Conservation (phyloP, 192 early-diverging fungal genomes). For the Coemansia sp. region DNA sequence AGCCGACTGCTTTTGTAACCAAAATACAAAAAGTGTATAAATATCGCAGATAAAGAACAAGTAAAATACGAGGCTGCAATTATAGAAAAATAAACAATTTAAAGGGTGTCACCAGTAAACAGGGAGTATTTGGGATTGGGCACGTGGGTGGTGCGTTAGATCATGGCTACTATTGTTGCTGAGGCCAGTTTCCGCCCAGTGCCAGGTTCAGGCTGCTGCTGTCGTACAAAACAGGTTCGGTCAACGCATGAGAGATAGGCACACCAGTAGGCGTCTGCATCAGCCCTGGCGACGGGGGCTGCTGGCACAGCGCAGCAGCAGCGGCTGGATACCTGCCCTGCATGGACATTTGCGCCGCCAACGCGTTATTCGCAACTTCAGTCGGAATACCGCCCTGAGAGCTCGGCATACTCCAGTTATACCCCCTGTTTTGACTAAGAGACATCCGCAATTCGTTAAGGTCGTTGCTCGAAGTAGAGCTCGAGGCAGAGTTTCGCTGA, state of each 20-base stretch:
- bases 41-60: not conserved
- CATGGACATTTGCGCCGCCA: not conserved
- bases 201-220: slow-evolving; percentile 1
- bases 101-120: not conserved
- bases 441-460: not conserved
- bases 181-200: slow-evolving; percentile 9
- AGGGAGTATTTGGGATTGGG: not conserved
- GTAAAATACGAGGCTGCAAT: not conserved
- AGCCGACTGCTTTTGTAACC: not conserved
- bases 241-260: slow-evolving; percentile 40
- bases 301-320: slow-evolving; percentile 10
- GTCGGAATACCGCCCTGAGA: not conserved
- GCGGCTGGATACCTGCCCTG: not conserved
- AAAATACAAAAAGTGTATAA: not conserved
- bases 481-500: slow-evolving; percentile 34
- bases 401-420: not conserved
- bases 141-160: not conserved
- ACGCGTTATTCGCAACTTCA: not conserved
- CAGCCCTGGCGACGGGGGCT: slow-evolving; percentile 4
- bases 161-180: not conserved
- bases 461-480: slow-evolving; percentile 15
- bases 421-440: not conserved
- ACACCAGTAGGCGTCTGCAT: slow-evolving; percentile 37
- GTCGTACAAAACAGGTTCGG: slow-evolving; percentile 31
- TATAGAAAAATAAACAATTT: not conserved